Conservation (phyloP, 2,329 filamentous ascomycete species). For the Cadophora gregata region DNA sequence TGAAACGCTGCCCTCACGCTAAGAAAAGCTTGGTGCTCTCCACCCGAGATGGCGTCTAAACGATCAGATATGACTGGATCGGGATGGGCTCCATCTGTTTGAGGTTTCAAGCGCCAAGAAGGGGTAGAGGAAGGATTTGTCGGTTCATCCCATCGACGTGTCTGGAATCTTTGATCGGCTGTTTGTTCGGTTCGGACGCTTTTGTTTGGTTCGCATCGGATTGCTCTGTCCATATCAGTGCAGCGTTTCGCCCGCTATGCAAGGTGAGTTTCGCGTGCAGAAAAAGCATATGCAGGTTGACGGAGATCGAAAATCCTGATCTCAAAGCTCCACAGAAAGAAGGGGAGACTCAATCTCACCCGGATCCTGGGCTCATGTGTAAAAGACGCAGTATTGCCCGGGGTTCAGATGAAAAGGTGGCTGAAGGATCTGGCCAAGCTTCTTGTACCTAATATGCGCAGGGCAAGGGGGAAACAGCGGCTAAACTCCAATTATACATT, state of each 20-base stretch:
- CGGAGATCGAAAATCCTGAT: constrained; percentile 1
- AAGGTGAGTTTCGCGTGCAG: neutral
- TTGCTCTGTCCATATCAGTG: neutral
- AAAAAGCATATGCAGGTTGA: neutral
- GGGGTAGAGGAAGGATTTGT: constrained; percentile 2
- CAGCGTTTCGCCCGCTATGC: neutral
- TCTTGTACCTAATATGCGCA: neutral
- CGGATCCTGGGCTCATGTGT: neutral
- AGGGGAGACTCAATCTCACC: neutral
- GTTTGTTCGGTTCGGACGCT: neutral
- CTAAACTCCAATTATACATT: neutral
- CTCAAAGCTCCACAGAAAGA: neutral
- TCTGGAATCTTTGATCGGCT: constrained; percentile 12
- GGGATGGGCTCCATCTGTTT: neutral
- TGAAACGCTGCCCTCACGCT: constrained; percentile 14
- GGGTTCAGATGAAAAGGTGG: constrained; percentile 10
- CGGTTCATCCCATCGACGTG: constrained; percentile 11
- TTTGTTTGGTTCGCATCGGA: neutral
- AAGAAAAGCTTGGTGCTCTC: constrained; percentile 9
- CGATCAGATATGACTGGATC: neutral
- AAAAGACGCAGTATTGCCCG: neutral
- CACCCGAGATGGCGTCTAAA: neutral
- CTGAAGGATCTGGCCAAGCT: constrained; percentile 3
- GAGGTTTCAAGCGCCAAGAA: constrained; percentile 5
- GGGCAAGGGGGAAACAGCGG: neutral